Base-by-base conservation (phyloP, 768 basidiomycete species). In the Russula ochroleuca region DNA sequence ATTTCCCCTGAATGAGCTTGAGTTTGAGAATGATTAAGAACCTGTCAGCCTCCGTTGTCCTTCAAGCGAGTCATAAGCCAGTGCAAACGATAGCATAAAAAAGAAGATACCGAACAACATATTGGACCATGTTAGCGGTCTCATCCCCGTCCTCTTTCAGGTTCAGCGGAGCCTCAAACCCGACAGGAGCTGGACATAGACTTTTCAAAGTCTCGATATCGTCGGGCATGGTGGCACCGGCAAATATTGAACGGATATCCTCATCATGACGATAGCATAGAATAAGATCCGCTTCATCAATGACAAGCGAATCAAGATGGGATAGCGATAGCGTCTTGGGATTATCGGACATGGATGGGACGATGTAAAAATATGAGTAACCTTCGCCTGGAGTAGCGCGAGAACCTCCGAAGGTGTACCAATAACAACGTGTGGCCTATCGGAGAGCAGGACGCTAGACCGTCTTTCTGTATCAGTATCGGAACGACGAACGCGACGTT, bases 11-110 rank as follows among this genome's bases (percentile, higher is more conserved):
- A 75, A 98, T 87, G 63, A 99, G 88, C 73, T 87, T 92, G 69
- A 99, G 86, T 74, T 98, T 98, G 72, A 98, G 86, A 65, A 98
- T 92, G 40, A 98, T 94, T 15, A 99, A 86, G 76, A 98, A 99
- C 76, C 98, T 99, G 82, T 98, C 95, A 66, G 87, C 85, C 81
- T 98, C 97, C 14, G 92, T 65, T 5, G 64, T 61, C 59, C 64
- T 65, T 31, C n/a, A 37, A 11, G 33, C 31, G 8, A 13, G 47
- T 60, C 33, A 56, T 41, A 53, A 59, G 40, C 19, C 28, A 38
- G 13, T 7, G 19, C 28, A 14, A 33, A 55, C 28, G 5, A 2
- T 9, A 11, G n/a, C 1, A 38, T 3, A n/a, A 19, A 45, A 23
- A 23, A 33, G 43, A 2, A 45, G 7, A n/a, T 66, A 91, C 89